A percentile compares a stretch with the other conserved stretches of the same genome.
Evolutionary conservation across 208 protist genomes (phyloP).

Genomic region (Kentomonas sorsogonicus): DNA sequence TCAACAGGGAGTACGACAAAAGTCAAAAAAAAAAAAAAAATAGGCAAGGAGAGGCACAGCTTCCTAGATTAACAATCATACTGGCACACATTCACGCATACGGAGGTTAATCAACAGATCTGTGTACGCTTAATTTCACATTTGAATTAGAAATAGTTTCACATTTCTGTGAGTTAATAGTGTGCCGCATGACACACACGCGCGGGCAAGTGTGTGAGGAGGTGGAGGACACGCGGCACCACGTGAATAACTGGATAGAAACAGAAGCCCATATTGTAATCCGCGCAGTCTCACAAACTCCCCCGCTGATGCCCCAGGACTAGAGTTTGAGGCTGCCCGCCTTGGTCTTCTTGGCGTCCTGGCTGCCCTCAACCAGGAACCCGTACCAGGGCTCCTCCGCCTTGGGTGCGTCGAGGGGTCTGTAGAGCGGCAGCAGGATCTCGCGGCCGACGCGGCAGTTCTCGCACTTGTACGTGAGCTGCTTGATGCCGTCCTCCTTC

Average conservation of each 20-base stretch:
- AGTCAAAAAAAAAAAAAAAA: conserved; percentile 4
- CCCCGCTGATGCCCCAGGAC: conserved; percentile 15
- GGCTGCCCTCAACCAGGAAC: conserved; percentile 61
- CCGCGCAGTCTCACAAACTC: background rate
- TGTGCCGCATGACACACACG: no score
- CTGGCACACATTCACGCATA: background rate
- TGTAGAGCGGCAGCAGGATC: conserved; percentile 69
- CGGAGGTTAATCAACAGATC: no score
- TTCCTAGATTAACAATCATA: background rate
- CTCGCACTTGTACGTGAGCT: conserved; percentile 67
- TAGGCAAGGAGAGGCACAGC: background rate
- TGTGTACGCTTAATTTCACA: no score
- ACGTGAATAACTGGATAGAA: no score
- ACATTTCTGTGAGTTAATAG: no score
- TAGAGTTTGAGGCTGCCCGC: conserved; percentile 30
- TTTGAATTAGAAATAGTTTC: no score
- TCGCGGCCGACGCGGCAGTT: conserved; percentile 73
- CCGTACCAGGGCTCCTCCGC: conserved; percentile 74
- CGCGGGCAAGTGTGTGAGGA: no score
- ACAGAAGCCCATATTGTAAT: no score
- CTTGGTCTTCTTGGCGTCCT: conserved; percentile 46
- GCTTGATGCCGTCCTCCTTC: conserved; percentile 76
- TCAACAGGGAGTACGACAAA: no score
- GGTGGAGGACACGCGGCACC: no score
- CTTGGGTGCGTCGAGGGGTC: conserved; percentile 65